These are phyloP conservation scores for Aspergillus jensenii DNA, from an alignment of 2,329 filamentous ascomycete genomes.

Conservation along the genomic window DNA sequence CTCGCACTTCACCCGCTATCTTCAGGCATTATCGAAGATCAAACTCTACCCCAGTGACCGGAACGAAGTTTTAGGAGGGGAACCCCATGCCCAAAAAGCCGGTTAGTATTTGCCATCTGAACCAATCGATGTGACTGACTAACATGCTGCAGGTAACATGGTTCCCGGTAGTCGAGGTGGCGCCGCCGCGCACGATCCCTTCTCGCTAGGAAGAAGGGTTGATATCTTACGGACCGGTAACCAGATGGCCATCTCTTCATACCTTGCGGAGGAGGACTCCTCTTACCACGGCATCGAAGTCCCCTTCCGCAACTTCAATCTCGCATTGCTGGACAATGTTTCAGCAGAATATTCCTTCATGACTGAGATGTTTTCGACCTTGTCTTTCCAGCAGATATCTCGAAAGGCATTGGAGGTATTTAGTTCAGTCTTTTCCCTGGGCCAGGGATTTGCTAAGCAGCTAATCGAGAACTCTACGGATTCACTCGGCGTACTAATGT, in stretches of 20 bases:
- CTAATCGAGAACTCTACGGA: conserved; percentile 78
- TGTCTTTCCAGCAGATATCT: conserved; percentile 73
- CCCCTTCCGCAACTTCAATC: conserved; percentile 91
- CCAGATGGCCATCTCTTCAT: conserved; percentile 77
- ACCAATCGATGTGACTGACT: conserved; percentile 13
- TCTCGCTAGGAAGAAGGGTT: conserved; percentile 81
- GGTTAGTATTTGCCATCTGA: conserved; percentile 33
- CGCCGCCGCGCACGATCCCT: conserved; percentile 69
- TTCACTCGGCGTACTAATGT: conserved; percentile 82
- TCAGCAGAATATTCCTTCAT: conserved; percentile 94
- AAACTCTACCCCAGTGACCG: conserved; percentile 81
- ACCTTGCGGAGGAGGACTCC: conserved; percentile 88
- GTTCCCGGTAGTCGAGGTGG: conserved; percentile 40
- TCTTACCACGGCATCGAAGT: conserved; percentile 82
- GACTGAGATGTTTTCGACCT: conserved; percentile 80
- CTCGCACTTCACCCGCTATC: conserved; percentile 87
- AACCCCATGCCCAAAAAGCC: conserved; percentile 66
- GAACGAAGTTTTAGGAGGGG: conserved; percentile 77
- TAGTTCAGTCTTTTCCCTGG: conserved; percentile 82
- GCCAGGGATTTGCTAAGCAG: conserved; percentile 71
- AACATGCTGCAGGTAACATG: conserved; percentile 30
- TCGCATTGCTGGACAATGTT: conserved; percentile 89
- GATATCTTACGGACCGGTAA: conserved; percentile 75
- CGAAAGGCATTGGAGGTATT: conserved; percentile 86
- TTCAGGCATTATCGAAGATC: conserved; percentile 77